Conservation (phyloP, 305 asterid genomes). For the Solanum hybrid region DNA sequence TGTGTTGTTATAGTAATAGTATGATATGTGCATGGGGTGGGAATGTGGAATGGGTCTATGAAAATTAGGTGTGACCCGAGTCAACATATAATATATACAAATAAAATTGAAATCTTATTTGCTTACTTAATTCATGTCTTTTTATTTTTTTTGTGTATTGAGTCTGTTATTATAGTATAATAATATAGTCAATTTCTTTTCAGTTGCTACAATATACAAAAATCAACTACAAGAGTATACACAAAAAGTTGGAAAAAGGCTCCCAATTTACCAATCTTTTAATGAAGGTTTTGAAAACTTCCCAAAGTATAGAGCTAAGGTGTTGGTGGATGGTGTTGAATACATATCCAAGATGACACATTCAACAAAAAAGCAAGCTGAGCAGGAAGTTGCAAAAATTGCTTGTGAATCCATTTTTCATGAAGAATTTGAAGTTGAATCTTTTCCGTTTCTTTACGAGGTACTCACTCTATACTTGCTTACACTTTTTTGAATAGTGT, state of each 20-base stretch:
- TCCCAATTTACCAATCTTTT: too few relatives aligned
- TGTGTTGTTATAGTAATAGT: background rate
- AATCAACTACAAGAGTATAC: background rate
- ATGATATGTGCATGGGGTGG: background rate
- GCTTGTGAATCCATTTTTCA: slow-evolving; percentile 7
- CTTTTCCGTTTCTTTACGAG: background rate
- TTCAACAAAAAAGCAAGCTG: slow-evolving; percentile 6
- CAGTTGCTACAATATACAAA: background rate
- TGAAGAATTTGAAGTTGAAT: background rate
- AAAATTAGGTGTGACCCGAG: background rate
- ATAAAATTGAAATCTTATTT: too few relatives aligned
- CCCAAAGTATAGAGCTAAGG: too few relatives aligned
- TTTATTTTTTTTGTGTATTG: background rate
- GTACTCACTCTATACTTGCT: slow-evolving; percentile 1
- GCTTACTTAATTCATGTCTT: background rate
- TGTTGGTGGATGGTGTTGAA: too few relatives aligned
- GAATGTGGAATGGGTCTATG: background rate
- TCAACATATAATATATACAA: background rate
- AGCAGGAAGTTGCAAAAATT: slow-evolving; percentile 13
- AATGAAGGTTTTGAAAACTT: too few relatives aligned
- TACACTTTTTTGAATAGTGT: too few relatives aligned
- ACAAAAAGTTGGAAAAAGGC: too few relatives aligned
- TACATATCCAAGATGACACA: background rate
- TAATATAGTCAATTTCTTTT: background rate
- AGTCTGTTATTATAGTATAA: background rate